A percentile compares a stretch with the other conserved stretches of the same genome.
phyloP scores from a whole-genome alignment of 805 yeast genomes.

The Wickerhamomyces queroliae region DNA sequence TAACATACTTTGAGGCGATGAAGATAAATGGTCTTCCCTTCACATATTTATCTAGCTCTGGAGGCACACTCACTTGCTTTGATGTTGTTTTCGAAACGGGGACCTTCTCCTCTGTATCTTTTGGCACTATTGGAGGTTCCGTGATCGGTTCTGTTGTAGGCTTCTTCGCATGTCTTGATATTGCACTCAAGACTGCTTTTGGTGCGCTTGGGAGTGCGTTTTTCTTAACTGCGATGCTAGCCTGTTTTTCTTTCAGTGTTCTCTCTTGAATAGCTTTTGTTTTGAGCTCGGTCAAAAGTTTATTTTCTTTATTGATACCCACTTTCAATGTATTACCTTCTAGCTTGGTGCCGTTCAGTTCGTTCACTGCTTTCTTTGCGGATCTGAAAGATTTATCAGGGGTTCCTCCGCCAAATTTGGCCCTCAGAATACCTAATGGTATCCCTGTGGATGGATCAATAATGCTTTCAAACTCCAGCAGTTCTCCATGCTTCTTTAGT shows the following conservation, averaged over 20 bases:
- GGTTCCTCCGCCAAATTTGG: constrained; percentile 54
- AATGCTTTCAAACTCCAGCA: constrained; percentile 51
- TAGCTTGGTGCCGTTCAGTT: constrained; percentile 36
- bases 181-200: constrained; percentile 16
- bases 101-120: constrained; percentile 12
- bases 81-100: constrained; percentile 18
- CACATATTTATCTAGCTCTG: constrained; percentile 41
- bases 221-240: constrained; percentile 23
- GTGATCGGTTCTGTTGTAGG: background rate
- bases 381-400: constrained; percentile 38
- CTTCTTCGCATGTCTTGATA: constrained; percentile 6
- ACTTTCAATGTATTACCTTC: constrained; percentile 50
- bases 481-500: constrained; percentile 57
- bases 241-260: constrained; percentile 6
- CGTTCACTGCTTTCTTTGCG: constrained; percentile 40
- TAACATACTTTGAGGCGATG: constrained; percentile 43
- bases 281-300: constrained; percentile 28
- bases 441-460: constrained; percentile 73
- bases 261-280: constrained; percentile 3
- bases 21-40: constrained; percentile 54
- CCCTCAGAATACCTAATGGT: constrained; percentile 66
- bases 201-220: constrained; percentile 18
- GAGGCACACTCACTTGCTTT: constrained; percentile 33
- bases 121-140: background rate
- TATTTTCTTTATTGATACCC: constrained; percentile 43